Conservation (phyloP, 805 yeast genomes). For the Saccharomycopsis fibuligera region DNA sequence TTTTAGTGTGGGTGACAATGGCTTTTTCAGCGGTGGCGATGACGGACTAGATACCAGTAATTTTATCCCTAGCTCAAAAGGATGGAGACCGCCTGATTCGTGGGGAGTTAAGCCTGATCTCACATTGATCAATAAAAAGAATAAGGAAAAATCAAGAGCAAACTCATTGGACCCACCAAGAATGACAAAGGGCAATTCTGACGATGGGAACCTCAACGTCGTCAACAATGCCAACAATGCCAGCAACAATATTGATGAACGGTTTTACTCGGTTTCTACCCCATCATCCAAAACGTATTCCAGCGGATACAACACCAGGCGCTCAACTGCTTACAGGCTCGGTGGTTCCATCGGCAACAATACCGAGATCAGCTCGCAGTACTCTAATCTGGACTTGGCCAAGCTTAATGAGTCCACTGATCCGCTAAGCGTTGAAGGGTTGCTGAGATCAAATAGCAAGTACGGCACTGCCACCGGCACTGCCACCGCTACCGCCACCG, state of each 20-base stretch:
- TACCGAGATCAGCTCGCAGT: no score
- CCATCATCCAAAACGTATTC: background rate
- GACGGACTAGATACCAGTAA: background rate
- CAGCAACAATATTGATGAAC: background rate
- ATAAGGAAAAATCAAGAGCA: background rate
- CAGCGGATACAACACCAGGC: background rate
- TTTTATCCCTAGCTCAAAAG: conserved; percentile 16
- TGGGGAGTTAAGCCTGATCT: conserved; percentile 39
- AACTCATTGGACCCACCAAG: conserved; percentile 9
- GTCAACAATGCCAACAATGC: background rate
- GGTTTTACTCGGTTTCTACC: background rate
- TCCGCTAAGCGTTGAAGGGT: no score
- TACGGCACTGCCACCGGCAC: no score
- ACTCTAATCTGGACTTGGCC: background rate
- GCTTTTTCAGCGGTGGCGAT: background rate
- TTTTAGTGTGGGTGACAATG: conserved; percentile 3
- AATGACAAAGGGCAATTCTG: background rate
- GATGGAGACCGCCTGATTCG: conserved; percentile 43
- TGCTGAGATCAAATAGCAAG: no score
- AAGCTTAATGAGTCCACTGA: conserved; percentile 10
- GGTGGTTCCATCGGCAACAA: no score
- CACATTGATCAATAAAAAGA: conserved; percentile 6
- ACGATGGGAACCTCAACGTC: background rate
- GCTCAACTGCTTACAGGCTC: background rate
- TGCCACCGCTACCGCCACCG: no score